Evolutionary conservation across 768 basidiomycete genomes (phyloP), one percentile per base, ranked within the genome.

Genomic region (Russula vinacea): DNA sequence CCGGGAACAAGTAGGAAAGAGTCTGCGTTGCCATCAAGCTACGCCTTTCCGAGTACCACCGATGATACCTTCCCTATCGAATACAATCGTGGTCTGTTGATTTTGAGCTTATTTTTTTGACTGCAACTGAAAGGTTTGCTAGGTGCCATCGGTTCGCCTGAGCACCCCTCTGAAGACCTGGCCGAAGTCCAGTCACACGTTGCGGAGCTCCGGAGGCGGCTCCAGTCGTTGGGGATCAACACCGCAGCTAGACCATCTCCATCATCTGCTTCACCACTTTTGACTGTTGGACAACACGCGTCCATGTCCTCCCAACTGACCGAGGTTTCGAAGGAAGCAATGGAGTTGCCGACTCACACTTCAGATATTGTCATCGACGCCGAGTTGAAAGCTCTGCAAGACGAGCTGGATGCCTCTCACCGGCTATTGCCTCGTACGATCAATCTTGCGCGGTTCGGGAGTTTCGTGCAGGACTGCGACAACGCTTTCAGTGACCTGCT

Each of bases 401-500:
- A 72, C 29, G 90, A 94, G 62, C 63, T 90, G n/a, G 77, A 81
- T 26, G 78, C 72, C 19, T 81, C 85, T 44, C 72, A 74, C 50
- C 75, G 77, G 3, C 71, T 85, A 52, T 73, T 90, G 70, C 75
- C 78, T 37, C 80, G 79, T 50, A 72, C 91, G 29, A 75, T 81
- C 57, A 75, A 74, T 42, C 75, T 94, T n/a, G 82, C 80, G 11
- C 75, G 78, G n/a, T 75, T 93, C 54, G 74, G 78, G 6, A 74
- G 78, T 24, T 71, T 77, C 40, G 73, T 88, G 10, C 78, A 78
- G 32, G 71, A 72, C 22, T 92, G 90, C 68, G 92, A 95, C 71
- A 76, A 79, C n/a, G 83, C 86, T 24, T 78, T 94, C 50, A 94
- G 92, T 69, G 90, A 94, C 73, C 78, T 94, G 5, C 77, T 95